Evolutionary conservation across 176 grass and related monocot species (phyloP), one percentile per base, ranked within the genome.

Genomic region (Pontederia crassipes): DNA sequence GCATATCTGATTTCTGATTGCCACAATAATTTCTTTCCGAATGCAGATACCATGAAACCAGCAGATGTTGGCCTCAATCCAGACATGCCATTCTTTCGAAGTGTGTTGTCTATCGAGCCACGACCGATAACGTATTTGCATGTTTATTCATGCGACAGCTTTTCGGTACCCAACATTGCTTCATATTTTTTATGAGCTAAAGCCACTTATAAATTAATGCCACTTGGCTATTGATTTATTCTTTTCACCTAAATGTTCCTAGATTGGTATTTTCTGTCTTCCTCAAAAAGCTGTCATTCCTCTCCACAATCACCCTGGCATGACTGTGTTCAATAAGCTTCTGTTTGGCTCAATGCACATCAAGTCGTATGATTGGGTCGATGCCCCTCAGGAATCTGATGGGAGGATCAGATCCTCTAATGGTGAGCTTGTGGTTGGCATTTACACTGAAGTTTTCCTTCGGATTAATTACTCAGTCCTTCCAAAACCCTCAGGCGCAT

Each of bases 261-360:
- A 86, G 83, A 86, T 86, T 52, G 64, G 74, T 58, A 78, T 86
- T 60, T 86, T 86, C 45, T 81, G 78, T 62, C 76, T 86, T 28
- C 80, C 85, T n/a, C 61, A 80, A 58, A 73, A 49, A 28, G 85
- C 70, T 16, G 63, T 83, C 48, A 88, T 88, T 67, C 85, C 85
- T 60, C 76, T 88, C 29, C 85, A 88, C 59, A 88, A 83, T 80
- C 85, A 88, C 70, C 80, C 85, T 40, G 76, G 73, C 51, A 88
- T 88, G 85, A 88, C 85, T 65, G 80, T 88, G 35, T 88, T 88
- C 55, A 88, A 76, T 74, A 83, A 88, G 62, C 76, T 88, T 74
- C 73, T 88, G 17, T 81, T 88, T 48, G 85, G 85, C n/a, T 67
- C 68, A 1, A 76, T 88, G 85, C 63, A 77, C 69, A 58, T 83